phyloP scores from a whole-genome alignment of 192 early-diverging fungal genomes.

The Gaertneriomyces semiglobifer region DNA sequence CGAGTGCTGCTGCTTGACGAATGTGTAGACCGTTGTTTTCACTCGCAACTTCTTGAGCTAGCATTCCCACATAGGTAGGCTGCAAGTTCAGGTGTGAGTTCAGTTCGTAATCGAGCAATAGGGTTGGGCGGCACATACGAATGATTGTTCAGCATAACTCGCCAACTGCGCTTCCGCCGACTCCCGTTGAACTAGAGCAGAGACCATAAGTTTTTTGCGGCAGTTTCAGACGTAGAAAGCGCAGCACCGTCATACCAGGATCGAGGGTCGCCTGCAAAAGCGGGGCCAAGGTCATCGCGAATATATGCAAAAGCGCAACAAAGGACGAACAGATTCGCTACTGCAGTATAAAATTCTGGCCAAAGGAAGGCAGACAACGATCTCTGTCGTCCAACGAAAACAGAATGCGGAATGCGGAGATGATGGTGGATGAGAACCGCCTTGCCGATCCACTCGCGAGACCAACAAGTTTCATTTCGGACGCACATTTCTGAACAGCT shows the following conservation, averaged over 20 bases:
- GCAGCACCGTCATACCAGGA: slow-evolving; percentile 5
- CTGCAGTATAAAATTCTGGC: too few relatives aligned
- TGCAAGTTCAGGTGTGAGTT: slow-evolving; percentile 23
- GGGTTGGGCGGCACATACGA: slow-evolving; percentile 11
- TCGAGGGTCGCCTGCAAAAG: slow-evolving; percentile 23
- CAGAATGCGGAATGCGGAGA: too few relatives aligned
- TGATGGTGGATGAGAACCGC: too few relatives aligned
- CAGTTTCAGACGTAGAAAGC: background rate
- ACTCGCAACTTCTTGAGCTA: slow-evolving; percentile 80
- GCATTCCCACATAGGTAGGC: slow-evolving; percentile 47
- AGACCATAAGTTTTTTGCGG: background rate
- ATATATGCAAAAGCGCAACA: too few relatives aligned
- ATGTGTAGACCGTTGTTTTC: slow-evolving; percentile 63
- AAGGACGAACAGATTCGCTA: too few relatives aligned
- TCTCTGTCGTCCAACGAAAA: too few relatives aligned
- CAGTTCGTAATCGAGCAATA: background rate
- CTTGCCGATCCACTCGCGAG: too few relatives aligned
- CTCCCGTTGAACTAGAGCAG: slow-evolving; percentile 13
- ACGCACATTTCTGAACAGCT: too few relatives aligned
- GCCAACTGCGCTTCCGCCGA: slow-evolving; percentile 20
- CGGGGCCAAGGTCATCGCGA: slow-evolving; percentile 12
- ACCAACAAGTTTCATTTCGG: too few relatives aligned
- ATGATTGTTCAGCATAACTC: slow-evolving; percentile 13
- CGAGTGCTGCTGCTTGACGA: slow-evolving; percentile 81
- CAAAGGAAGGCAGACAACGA: too few relatives aligned